These are phyloP conservation scores for Naganishia liquefaciens DNA, from an alignment of 1,284 basidiomycete species.

Conservation along the genomic window DNA sequence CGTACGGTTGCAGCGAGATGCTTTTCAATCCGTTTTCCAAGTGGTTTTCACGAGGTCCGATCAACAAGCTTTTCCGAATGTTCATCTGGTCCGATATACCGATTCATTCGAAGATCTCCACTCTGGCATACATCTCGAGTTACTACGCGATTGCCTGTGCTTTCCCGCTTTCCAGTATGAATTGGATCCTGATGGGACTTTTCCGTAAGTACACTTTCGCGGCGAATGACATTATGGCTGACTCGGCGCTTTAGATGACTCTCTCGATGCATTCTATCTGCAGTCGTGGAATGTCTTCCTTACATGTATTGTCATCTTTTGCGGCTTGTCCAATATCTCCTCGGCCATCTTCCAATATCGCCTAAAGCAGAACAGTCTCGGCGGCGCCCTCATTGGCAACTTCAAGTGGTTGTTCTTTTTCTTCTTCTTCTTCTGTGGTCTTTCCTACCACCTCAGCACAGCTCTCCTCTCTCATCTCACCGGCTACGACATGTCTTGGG, in stretches of 20 bases:
- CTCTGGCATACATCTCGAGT: constrained; percentile 47
- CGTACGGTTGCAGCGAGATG: constrained; percentile 61
- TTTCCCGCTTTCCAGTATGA: constrained; percentile 40
- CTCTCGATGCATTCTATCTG: constrained; percentile 46
- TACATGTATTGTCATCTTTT: constrained; percentile 74
- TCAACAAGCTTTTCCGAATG: constrained; percentile 71
- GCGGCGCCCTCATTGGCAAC: constrained; percentile 44
- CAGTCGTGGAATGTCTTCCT: constrained; percentile 54
- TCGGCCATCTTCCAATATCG: constrained; percentile 74
- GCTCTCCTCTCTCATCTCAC: constrained; percentile 78
- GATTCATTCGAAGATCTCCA: constrained; percentile 47
- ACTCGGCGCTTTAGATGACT: constrained; percentile 36
- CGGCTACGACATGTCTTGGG: constrained; percentile 81
- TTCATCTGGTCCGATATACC: constrained; percentile 72
- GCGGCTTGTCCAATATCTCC: constrained; percentile 68
- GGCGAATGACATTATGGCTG: no score
- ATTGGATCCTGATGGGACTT: constrained; percentile 46
- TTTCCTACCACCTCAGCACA: constrained; percentile 69
- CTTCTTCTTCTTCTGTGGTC: constrained; percentile 80
- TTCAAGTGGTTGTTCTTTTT: constrained; percentile 56
- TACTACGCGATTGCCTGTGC: constrained; percentile 49
- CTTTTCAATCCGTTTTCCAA: constrained; percentile 72
- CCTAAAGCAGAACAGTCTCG: constrained; percentile 58
- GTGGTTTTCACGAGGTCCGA: constrained; percentile 73
- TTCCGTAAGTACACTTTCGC: constrained; percentile 8